These are phyloP conservation scores for Ascochyta pisi DNA, from an alignment of 2,329 filamentous ascomycete genomes.

Conservation along the genomic window DNA sequence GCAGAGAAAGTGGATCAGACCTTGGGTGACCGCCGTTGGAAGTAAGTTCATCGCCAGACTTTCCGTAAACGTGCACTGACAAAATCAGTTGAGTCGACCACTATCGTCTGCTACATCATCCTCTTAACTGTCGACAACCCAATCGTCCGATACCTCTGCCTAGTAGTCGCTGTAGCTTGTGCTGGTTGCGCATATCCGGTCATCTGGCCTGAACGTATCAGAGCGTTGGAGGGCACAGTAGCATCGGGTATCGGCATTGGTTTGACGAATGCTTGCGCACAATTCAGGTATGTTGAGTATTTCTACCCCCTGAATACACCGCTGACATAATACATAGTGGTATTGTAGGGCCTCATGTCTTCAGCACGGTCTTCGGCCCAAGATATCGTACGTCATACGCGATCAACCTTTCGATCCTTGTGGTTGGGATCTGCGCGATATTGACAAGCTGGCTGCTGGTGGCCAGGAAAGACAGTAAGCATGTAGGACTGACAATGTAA, in stretches of 20 bases:
- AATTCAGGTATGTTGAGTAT: conserved; percentile 21
- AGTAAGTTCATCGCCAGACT: conserved; percentile 10
- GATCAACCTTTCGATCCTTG: conserved; percentile 28
- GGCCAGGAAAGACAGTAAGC: conserved; percentile 18
- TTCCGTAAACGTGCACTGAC: not conserved
- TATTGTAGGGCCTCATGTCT: conserved; percentile 29
- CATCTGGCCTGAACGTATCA: conserved; percentile 29
- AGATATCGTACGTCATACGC: conserved; percentile 27
- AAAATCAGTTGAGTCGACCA: conserved; percentile 21
- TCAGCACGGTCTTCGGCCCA: conserved; percentile 29
- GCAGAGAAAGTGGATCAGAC: conserved; percentile 28
- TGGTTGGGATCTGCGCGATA: conserved; percentile 26
- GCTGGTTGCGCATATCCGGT: conserved; percentile 29
- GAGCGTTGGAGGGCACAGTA: conserved; percentile 27
- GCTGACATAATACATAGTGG: conserved; percentile 15
- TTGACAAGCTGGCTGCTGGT: conserved; percentile 24
- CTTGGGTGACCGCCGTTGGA: conserved; percentile 25
- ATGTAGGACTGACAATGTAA: not conserved
- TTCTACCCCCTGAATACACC: not conserved
- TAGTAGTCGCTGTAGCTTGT: conserved; percentile 27
- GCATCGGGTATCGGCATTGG: conserved; percentile 30
- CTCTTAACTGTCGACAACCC: conserved; percentile 26
- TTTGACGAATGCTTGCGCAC: conserved; percentile 29
- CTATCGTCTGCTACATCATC: conserved; percentile 28
- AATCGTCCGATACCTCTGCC: conserved; percentile 24